phyloP scores from a whole-genome alignment of 1,139 yeast genomes.

The Candida mesenterica region DNA sequence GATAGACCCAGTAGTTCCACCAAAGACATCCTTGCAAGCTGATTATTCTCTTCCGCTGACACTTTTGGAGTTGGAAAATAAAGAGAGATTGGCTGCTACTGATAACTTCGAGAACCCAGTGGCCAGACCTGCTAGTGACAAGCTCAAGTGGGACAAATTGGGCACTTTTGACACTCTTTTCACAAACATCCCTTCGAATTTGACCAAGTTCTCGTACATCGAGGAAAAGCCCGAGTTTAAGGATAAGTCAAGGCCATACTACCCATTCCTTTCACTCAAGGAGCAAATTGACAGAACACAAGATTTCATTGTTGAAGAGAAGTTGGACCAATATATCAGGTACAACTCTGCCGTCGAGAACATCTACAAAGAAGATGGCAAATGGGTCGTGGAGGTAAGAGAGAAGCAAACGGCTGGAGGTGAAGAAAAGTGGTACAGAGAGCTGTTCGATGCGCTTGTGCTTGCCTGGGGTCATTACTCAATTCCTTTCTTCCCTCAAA shows the following conservation, averaged over 20 bases:
- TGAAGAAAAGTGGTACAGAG: constrained; percentile 10
- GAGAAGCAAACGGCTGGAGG: constrained; percentile 4
- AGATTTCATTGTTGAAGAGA: constrained; percentile 28
- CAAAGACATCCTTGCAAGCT: constrained; percentile 28
- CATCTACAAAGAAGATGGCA: constrained; percentile 27
- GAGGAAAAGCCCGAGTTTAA: constrained; percentile 27
- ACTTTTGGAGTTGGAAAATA: constrained; percentile 11
- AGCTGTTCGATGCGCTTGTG: constrained; percentile 49
- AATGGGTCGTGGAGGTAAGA: constrained; percentile 40
- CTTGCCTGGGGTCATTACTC: constrained; percentile 58
- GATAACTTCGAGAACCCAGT: constrained; percentile 20
- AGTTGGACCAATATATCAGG: constrained; percentile 33
- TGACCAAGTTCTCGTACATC: constrained; percentile 43
- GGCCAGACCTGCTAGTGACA: neutral
- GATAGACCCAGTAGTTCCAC: constrained; percentile 29
- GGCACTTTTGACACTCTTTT: constrained; percentile 23
- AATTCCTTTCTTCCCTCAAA: constrained; percentile 52
- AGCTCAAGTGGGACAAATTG: constrained; percentile 28
- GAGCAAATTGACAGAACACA: constrained; percentile 32
- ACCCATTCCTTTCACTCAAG: constrained; percentile 41
- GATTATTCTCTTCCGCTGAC: constrained; percentile 19
- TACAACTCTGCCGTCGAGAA: constrained; percentile 39
- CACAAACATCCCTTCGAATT: constrained; percentile 46
- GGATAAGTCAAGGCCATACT: constrained; percentile 25
- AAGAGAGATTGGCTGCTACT: constrained; percentile 12